These are phyloP conservation scores for Nitzschia sp. DNA, from an alignment of 108 stramenopile genomes.

Conservation along the genomic window DNA sequence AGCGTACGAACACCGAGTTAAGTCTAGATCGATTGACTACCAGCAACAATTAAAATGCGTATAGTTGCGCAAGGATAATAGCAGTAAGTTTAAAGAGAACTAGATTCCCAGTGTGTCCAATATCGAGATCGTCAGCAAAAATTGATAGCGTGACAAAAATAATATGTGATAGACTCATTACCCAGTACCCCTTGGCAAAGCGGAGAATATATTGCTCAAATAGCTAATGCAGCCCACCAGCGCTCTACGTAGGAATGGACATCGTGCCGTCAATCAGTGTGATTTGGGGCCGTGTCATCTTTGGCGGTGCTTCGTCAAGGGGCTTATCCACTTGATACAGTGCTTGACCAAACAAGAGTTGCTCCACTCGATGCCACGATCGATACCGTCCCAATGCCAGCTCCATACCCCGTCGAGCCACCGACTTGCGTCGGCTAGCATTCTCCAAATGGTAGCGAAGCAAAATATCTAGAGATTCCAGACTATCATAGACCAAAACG, in stretches of 20 bases:
- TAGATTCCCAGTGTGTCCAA: no score
- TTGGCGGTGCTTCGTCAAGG: constrained; percentile 26
- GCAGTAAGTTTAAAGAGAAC: no score
- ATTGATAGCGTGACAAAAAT: no score
- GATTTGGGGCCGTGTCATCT: constrained; percentile 3
- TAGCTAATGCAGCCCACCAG: no score
- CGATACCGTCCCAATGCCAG: constrained; percentile 49
- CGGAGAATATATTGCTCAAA: no score
- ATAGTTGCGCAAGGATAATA: no score
- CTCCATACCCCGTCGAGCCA: constrained; percentile 41
- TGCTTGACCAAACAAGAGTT: constrained; percentile 37
- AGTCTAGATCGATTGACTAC: constrained; percentile 11
- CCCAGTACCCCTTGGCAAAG: no score
- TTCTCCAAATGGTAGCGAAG: constrained; percentile 46
- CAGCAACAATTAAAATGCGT: background rate
- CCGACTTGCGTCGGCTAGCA: constrained; percentile 26
- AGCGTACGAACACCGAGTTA: constrained; percentile 71
- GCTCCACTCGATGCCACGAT: constrained; percentile 49
- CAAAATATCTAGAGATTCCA: constrained; percentile 25
- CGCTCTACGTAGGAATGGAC: background rate
- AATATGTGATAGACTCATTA: no score
- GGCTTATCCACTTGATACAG: constrained; percentile 22
- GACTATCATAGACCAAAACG: constrained; percentile 49
- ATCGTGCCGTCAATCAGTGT: background rate
- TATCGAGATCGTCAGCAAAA: no score